Evolutionary conservation across 169 alveolate species (phyloP).

Genomic region (Babesia bigemina): DNA sequence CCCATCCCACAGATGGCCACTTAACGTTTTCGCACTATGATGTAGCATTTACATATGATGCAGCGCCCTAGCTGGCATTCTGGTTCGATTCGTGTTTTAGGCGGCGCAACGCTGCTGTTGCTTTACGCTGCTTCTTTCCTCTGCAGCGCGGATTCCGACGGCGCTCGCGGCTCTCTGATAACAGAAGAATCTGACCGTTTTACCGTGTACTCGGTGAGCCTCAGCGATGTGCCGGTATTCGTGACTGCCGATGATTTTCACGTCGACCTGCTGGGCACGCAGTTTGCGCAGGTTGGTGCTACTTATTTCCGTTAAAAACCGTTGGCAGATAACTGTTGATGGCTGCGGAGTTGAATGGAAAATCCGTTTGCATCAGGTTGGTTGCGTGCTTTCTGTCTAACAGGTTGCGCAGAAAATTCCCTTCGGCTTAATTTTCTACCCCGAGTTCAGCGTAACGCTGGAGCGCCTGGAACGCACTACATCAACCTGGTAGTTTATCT

Average conservation of each 20-base stretch:
- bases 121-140: neutral
- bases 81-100: neutral
- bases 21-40: no score
- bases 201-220: constrained; percentile 35
- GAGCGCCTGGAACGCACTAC: constrained; percentile 1
- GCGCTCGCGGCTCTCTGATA: constrained; percentile 25
- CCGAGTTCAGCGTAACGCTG: constrained; percentile 45
- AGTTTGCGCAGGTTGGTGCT: constrained; percentile 37
- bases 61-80: no score
- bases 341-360: constrained; percentile 49
- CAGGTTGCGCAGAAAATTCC: constrained; percentile 35
- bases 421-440: constrained; percentile 29
- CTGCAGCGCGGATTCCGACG: constrained; percentile 8
- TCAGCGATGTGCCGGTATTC: constrained; percentile 30
- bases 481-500: constrained; percentile 15
- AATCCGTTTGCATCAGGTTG: constrained; percentile 41
- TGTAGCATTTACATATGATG: neutral
- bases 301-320: no score
- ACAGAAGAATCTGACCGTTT: constrained; percentile 49
- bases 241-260: constrained; percentile 57
- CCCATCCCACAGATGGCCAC: no score
- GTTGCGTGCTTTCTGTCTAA: no score
- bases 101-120: neutral
- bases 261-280: constrained; percentile 63
- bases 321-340: constrained; percentile 33